Evolutionary conservation across 768 basidiomycete species (phyloP).

Genomic region (Tylopilus subfusipes): DNA sequence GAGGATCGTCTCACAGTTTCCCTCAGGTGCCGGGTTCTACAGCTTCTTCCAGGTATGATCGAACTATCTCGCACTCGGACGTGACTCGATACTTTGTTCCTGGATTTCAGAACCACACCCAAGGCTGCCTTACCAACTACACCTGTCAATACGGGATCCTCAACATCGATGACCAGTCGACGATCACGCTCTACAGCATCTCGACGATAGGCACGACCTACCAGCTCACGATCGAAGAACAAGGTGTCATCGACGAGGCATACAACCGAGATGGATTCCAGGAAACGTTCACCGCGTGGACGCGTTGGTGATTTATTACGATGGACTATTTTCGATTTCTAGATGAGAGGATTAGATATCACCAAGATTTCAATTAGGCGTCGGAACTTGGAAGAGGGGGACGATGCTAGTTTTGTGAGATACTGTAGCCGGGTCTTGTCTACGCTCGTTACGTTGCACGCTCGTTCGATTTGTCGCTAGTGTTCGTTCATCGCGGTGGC

Average conservation of each 20-base stretch:
- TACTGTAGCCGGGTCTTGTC: background rate
- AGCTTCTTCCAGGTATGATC: constrained; percentile 46
- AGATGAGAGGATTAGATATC: background rate
- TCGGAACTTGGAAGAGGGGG: background rate
- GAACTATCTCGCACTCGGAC: no score
- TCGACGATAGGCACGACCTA: constrained; percentile 46
- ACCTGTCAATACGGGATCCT: constrained; percentile 44
- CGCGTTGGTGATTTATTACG: constrained; percentile 19
- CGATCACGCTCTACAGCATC: constrained; percentile 42
- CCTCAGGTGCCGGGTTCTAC: constrained; percentile 46
- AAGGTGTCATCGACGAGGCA: constrained; percentile 35
- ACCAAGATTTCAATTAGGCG: background rate
- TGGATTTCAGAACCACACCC: constrained; percentile 36
- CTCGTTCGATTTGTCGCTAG: no score
- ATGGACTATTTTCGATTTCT: background rate
- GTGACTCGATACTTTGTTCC: constrained; percentile 3
- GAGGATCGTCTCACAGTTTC: background rate
- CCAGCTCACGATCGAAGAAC: constrained; percentile 37
- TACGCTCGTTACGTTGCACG: background rate
- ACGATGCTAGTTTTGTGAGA: background rate
- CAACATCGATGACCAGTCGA: constrained; percentile 40
- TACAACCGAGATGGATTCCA: constrained; percentile 45
- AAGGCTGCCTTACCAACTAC: constrained; percentile 35
- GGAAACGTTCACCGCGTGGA: constrained; percentile 38
- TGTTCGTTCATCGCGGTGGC: background rate